Evolutionary conservation across 2,329 filamentous ascomycete species (phyloP), one percentile per base, ranked within the genome.

Genomic region (Bipolaris zeicola): DNA sequence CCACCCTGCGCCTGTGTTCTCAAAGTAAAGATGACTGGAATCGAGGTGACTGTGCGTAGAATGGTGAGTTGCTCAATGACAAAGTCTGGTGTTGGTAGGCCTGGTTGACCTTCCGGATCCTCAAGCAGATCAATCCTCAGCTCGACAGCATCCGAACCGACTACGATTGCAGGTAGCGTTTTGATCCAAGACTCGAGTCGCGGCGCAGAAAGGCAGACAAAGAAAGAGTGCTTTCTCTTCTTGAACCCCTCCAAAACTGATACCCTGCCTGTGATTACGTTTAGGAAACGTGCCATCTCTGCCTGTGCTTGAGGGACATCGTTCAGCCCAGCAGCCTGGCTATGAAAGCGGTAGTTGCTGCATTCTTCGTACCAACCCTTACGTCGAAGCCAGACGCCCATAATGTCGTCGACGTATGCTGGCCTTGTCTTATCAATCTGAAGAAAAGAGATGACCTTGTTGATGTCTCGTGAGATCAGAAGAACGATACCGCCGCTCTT

Each of bases 271-370:
- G 85, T 88, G 56, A 94, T 86, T 33, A 89, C 81, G 37, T 83
- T 82, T 46, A 94, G 76, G 73, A 96, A 94, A 45, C 88, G 86
- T 16, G 81, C 80, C 68, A 96, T 95, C 69, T 94, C 89, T 45
- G 86, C 79, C 36, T 88, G 81, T 26, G 85, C 81, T 55, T 81
- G 78, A 11, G 80, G 76, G 49, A 86, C 76, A 34, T 80, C 80
- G 8, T 67, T 76, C 20, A 81, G 76, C 37, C 81, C 81, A 2
- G 84, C 80, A 43, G 80, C 87, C 48, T 92, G 91, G 74, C 91
- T 96, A 79, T 94, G 90, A 79, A 96, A 98, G 66, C 96, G 87
- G 67, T 92, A 89, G 73, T 96, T 99, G 80, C 93, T 97, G 81
- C 95, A 98, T 74, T 94, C 87, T 55, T 91, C 84, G 76, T 92